phyloP scores from a whole-genome alignment of 2,329 filamentous ascomycete species.

The Aspergillus fijiensis region DNA sequence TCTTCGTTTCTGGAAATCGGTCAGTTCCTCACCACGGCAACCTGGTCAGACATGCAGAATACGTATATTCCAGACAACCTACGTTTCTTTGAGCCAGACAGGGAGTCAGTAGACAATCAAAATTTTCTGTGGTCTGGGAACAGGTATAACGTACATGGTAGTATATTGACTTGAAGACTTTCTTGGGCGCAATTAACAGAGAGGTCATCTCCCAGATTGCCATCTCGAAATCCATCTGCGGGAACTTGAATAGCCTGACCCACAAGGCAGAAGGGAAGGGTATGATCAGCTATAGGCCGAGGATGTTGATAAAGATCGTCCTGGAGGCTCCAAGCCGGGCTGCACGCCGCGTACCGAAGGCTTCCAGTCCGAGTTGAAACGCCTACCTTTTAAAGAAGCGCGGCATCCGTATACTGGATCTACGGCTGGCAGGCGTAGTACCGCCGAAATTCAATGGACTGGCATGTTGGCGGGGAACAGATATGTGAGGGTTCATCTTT shows the following conservation, averaged over 20 bases:
- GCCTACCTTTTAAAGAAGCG: conserved; percentile 63
- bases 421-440: conserved; percentile 50
- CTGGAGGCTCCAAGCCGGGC: neutral
- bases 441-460: conserved; percentile 54
- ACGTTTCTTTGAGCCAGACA: conserved; percentile 39
- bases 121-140: neutral
- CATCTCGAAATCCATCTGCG: conserved; percentile 73
- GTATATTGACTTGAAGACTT: conserved; percentile 69
- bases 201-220: conserved; percentile 72
- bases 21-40: neutral
- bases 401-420: conserved; percentile 59
- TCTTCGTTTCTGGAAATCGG: conserved; percentile 60
- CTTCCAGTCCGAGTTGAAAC: neutral
- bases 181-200: conserved; percentile 67
- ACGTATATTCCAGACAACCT: conserved; percentile 16
- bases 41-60: neutral
- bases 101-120: neutral
- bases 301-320: neutral
- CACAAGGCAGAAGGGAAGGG: conserved; percentile 13
- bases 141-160: conserved; percentile 57
- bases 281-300: neutral
- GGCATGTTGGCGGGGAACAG: conserved; percentile 58
- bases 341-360: neutral
- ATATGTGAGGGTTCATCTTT: conserved; percentile 61
- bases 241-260: conserved; percentile 64